Evolutionary conservation across 257 asterid genomes (phyloP).

Genomic region (Perilla frutescens): DNA sequence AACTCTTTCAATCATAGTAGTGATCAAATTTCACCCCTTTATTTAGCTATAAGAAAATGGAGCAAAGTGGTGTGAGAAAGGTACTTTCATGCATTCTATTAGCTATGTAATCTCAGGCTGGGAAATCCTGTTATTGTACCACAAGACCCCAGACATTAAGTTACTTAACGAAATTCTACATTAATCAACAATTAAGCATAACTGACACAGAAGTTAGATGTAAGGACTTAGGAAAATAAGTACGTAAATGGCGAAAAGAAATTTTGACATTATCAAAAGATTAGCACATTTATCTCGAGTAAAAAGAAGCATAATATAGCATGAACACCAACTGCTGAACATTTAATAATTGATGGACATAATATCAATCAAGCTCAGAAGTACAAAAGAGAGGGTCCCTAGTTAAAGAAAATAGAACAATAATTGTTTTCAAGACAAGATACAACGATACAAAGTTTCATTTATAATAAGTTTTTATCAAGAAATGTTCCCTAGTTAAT

Average conservation of each 20-base stretch:
- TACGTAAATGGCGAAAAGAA: neutral
- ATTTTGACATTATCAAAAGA: constrained; percentile 3
- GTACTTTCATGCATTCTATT: neutral
- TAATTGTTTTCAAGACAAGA: too few species aligned
- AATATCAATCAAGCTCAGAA: neutral
- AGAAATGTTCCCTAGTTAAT: too few species aligned
- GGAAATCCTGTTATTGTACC: constrained; percentile 1
- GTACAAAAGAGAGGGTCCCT: too few species aligned
- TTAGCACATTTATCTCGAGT: neutral
- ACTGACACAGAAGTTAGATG: neutral
- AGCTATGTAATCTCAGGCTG: neutral
- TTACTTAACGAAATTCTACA: neutral
- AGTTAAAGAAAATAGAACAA: too few species aligned
- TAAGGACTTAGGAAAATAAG: neutral
- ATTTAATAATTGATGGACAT: constrained; percentile 3
- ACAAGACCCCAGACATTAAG: neutral
- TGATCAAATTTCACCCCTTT: constrained; percentile 10
- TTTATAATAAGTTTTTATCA: too few species aligned
- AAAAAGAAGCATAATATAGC: constrained; percentile 17
- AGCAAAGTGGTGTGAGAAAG: neutral
- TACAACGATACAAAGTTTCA: too few species aligned
- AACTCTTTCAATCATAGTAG: constrained; percentile 24
- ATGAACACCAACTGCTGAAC: constrained; percentile 6
- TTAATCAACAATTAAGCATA: constrained; percentile 8
- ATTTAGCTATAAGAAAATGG: constrained; percentile 22